These are phyloP conservation scores for Schizophyllum amplum DNA, from an alignment of 1,284 basidiomycete genomes.

Conservation along the genomic window DNA sequence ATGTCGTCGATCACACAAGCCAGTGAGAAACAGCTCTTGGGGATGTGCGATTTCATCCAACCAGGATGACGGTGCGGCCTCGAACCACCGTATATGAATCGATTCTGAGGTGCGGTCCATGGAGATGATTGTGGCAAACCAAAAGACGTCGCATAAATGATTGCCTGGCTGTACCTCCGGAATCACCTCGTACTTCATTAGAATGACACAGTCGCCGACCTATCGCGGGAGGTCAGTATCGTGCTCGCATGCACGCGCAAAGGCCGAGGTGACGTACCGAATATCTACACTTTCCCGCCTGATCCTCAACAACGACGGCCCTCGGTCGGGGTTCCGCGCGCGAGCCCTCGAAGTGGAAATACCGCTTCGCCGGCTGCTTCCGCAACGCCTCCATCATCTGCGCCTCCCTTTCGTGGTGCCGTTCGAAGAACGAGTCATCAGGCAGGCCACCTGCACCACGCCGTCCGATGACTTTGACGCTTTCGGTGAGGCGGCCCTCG, in stretches of 20 bases:
- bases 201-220: constrained; percentile 50
- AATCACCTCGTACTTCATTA: constrained; percentile 17
- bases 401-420: constrained; percentile 17
- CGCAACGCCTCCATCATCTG: constrained; percentile 19
- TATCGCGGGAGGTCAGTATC: constrained; percentile 17
- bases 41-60: constrained; percentile 49
- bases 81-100: constrained; percentile 63
- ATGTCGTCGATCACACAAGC: constrained; percentile 44
- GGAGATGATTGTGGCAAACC: constrained; percentile 59
- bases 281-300: constrained; percentile 26
- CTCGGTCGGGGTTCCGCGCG: constrained; percentile 12
- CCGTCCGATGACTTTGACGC: constrained; percentile 42
- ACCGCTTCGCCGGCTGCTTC: constrained; percentile 13
- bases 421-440: constrained; percentile 19
- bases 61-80: constrained; percentile 52
- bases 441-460: constrained; percentile 16
- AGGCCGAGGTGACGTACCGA: constrained; percentile 4
- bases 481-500: constrained; percentile 39
- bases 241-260: background rate
- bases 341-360: background rate
- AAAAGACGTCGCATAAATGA: constrained; percentile 19
- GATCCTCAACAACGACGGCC: constrained; percentile 27
- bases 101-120: constrained; percentile 33
- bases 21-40: constrained; percentile 56
- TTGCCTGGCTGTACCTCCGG: constrained; percentile 14